Evolutionary conservation across 2,329 filamentous ascomycete genomes (phyloP).

Genomic region (Fusarium burgessii): DNA sequence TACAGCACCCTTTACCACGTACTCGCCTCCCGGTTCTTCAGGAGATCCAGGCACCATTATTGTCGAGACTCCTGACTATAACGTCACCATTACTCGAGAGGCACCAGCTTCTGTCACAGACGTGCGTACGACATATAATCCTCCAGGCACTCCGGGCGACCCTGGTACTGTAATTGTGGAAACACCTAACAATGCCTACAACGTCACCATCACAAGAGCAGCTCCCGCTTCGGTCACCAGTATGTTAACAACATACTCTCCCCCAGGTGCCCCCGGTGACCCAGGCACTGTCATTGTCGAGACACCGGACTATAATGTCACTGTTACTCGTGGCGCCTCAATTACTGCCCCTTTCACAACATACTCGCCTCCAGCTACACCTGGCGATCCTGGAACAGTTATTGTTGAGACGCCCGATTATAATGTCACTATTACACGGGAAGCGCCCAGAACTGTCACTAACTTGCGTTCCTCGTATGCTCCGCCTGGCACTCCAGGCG

Average conservation of each 20-base stretch:
- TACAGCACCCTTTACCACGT: conserved; percentile 1
- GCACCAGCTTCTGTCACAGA: conserved; percentile 14
- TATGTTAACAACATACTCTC: conserved; percentile 16
- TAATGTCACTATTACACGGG: conserved; percentile 16
- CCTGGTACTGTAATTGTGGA: conserved; percentile 30
- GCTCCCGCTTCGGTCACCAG: conserved; percentile 13
- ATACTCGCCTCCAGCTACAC: conserved; percentile 10
- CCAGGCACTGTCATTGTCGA: conserved; percentile 28
- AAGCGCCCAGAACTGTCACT: neutral
- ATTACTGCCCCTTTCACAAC: conserved; percentile 7
- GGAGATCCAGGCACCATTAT: conserved; percentile 29
- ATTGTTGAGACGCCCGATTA: conserved; percentile 15
- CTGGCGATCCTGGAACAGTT: conserved; percentile 20
- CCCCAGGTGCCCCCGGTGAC: conserved; percentile 20
- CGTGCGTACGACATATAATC: conserved; percentile 10
- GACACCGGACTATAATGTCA: conserved; percentile 25
- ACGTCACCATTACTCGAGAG: conserved; percentile 23
- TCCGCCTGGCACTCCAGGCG: conserved; percentile 4
- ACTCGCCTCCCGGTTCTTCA: conserved; percentile 9
- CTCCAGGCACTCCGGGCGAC: conserved; percentile 20
- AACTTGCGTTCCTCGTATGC: conserved; percentile 1
- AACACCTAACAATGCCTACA: conserved; percentile 20
- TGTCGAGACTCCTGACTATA: conserved; percentile 29
- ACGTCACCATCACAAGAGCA: conserved; percentile 27
- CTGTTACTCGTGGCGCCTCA: conserved; percentile 13